Evolutionary conservation across 768 basidiomycete species (phyloP).

Genomic region (Leucosporidium creatinivorum): DNA sequence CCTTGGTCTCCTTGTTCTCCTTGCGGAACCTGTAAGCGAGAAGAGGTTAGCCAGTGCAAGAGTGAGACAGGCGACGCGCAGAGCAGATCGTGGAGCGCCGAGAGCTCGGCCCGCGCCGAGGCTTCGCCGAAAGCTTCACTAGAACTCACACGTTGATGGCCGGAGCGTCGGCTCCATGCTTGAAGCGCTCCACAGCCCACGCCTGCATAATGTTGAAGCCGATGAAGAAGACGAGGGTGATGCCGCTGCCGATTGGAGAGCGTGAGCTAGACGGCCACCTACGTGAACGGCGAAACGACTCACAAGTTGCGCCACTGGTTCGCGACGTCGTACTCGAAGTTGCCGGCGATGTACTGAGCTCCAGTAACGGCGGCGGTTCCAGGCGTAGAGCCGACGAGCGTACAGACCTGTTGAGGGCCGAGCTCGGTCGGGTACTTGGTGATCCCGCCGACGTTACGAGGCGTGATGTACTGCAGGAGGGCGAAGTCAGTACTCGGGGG

Average conservation of each 20-base stretch:
- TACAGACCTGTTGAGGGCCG: conserved; percentile 38
- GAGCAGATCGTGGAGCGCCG: too few species aligned
- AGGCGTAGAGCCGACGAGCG: conserved; percentile 28
- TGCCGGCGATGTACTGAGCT: conserved; percentile 19
- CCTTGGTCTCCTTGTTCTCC: conserved; percentile 37
- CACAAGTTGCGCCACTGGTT: neutral
- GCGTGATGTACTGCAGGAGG: conserved; percentile 48
- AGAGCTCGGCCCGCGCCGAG: too few species aligned
- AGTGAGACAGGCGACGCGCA: too few species aligned
- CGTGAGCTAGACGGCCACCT: too few species aligned
- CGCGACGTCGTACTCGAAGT: conserved; percentile 1
- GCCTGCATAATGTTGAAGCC: conserved; percentile 53
- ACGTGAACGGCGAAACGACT: too few species aligned
- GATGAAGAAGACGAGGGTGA: conserved; percentile 62
- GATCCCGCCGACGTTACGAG: conserved; percentile 55
- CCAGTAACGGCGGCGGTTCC: conserved; percentile 24
- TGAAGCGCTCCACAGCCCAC: conserved; percentile 26
- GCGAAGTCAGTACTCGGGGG: neutral
- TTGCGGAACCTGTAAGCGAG: conserved; percentile 32
- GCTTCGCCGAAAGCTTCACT: too few species aligned
- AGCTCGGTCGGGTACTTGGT: conserved; percentile 56
- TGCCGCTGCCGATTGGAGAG: conserved; percentile 40
- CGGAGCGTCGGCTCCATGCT: conserved; percentile 8
- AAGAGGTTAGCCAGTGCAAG: neutral
- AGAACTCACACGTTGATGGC: neutral